phyloP scores from a whole-genome alignment of 2,329 filamentous ascomycete species.

The Colletotrichum australisinense region DNA sequence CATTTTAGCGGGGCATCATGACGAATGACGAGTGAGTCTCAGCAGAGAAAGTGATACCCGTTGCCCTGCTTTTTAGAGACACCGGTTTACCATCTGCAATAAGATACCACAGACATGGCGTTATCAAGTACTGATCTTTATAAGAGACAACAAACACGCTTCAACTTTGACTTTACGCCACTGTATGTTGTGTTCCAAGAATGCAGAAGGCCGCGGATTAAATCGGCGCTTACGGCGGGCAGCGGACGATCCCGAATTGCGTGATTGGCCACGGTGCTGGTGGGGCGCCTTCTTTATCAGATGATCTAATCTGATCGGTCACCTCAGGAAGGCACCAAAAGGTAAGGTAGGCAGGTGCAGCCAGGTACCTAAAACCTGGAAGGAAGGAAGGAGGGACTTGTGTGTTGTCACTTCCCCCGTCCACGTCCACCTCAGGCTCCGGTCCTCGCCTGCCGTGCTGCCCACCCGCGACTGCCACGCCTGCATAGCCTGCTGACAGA shows the following conservation, averaged over 20 bases:
- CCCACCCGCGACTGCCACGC: neutral
- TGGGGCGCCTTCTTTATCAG: constrained; percentile 30
- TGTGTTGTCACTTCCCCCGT: neutral
- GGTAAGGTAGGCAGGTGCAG: too few relatives aligned
- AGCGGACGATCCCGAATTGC: neutral
- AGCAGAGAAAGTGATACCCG: neutral
- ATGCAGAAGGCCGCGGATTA: neutral
- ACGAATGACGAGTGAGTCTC: neutral
- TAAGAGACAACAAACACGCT: neutral
- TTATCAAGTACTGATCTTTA: neutral
- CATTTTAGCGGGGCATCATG: constrained; percentile 1
- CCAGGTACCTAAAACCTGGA: too few relatives aligned
- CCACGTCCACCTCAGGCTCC: neutral
- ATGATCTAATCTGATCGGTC: constrained; percentile 35
- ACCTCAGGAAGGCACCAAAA: neutral
- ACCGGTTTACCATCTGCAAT: neutral
- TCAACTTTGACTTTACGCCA: neutral
- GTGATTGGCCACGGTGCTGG: constrained; percentile 10
- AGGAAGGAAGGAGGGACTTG: neutral
- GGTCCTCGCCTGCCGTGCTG: constrained; percentile 3
- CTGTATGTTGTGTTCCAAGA: neutral
- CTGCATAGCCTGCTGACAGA: neutral
- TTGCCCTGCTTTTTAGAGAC: neutral
- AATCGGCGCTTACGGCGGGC: constrained; percentile 24
- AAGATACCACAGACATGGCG: neutral